Conservation (phyloP, 2,329 filamentous ascomycete species). For the Fusarium burgessii region DNA sequence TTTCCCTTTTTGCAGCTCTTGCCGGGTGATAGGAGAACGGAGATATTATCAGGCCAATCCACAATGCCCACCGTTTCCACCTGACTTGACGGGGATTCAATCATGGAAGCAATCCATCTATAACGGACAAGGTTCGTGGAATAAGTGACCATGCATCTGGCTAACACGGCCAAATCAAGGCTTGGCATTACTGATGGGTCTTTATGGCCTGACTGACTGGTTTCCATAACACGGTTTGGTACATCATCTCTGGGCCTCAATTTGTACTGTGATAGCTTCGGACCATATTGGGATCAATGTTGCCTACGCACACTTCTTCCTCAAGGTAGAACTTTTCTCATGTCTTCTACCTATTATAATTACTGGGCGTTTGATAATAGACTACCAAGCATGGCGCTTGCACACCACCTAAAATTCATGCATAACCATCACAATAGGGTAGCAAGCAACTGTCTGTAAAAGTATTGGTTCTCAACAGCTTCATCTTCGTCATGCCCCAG, state of each 20-base stretch:
- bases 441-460: background rate
- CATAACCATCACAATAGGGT: background rate
- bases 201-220: conserved; percentile 12
- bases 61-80: conserved; percentile 42
- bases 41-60: conserved; percentile 16
- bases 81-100: conserved; percentile 28
- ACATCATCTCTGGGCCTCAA: background rate
- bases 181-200: conserved; percentile 22
- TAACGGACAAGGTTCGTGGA: conserved; percentile 10
- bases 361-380: background rate
- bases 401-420: background rate
- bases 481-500: background rate
- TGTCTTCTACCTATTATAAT: background rate
- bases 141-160: conserved; percentile 12
- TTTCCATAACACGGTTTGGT: conserved; percentile 16
- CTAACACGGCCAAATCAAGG: conserved; percentile 18
- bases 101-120: conserved; percentile 29
- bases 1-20: conserved; percentile 34
- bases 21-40: conserved; percentile 20
- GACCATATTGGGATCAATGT: background rate
- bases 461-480: conserved; percentile 1
- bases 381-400: conserved; percentile 11
- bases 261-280: background rate
- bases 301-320: background rate
- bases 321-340: background rate